These are phyloP conservation scores for Eucalyptus cloeziana DNA, from an alignment of 345 rosid species.

Conservation along the genomic window DNA sequence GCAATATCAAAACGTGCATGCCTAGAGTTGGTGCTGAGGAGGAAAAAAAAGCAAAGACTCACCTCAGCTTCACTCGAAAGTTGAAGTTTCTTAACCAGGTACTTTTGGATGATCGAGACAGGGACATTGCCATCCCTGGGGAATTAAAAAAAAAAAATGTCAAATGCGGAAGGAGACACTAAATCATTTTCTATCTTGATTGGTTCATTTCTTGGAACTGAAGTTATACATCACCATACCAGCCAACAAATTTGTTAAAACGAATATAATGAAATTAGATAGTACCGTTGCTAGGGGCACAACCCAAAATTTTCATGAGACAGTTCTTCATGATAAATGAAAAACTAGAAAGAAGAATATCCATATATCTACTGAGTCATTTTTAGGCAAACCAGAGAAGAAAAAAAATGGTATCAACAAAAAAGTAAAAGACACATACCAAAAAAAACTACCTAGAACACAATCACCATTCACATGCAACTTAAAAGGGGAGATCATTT, in stretches of 20 bases:
- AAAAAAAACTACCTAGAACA: not conserved
- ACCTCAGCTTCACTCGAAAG: slow-evolving; percentile 58
- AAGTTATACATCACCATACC: not conserved
- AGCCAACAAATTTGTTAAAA: not conserved
- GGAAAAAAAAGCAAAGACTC: not conserved
- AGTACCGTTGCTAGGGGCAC: not conserved
- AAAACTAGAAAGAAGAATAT: not conserved
- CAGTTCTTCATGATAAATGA: not conserved
- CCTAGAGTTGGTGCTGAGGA: not conserved
- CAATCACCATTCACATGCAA: not conserved
- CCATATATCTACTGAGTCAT: not conserved
- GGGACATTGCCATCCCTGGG: slow-evolving; percentile 67
- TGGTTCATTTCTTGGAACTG: not conserved
- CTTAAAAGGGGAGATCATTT: not conserved
- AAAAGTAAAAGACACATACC: not conserved
- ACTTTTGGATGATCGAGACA: slow-evolving; percentile 55
- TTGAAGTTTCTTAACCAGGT: slow-evolving; percentile 57
- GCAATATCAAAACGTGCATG: not conserved
- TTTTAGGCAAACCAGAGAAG: not conserved
- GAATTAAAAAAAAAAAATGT: not conserved
- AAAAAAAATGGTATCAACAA: not conserved
- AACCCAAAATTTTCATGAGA: not conserved
- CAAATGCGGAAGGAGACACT: not conserved
- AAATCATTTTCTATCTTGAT: not conserved
- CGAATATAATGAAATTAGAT: not conserved